Evolutionary conservation across 768 basidiomycete genomes (phyloP).

Genomic region (Leucogyrophana mollusca): DNA sequence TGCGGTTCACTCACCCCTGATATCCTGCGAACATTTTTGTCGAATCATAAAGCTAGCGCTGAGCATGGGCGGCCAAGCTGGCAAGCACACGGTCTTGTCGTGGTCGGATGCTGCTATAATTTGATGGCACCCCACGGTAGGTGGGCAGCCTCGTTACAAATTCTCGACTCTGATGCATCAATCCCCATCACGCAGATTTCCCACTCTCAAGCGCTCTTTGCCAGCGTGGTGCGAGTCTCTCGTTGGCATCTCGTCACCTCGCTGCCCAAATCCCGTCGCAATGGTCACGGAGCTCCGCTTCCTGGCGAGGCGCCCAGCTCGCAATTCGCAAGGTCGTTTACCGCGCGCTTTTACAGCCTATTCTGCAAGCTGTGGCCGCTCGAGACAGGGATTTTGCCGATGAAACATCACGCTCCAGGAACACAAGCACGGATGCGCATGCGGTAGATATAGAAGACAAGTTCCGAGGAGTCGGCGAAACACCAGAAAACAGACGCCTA

Average conservation of each 20-base stretch:
- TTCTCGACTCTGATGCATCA: slow-evolving; percentile 4
- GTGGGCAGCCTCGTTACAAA: slow-evolving; percentile 13
- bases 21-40: slow-evolving; percentile 54
- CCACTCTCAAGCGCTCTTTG: slow-evolving; percentile 42
- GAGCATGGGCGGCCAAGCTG: slow-evolving; percentile 30
- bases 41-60: slow-evolving; percentile 14
- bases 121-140: slow-evolving; percentile 55
- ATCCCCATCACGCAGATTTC: slow-evolving; percentile 42
- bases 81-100: slow-evolving; percentile 51
- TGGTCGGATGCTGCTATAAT: slow-evolving; percentile 83
- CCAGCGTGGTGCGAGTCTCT: slow-evolving; percentile 17
- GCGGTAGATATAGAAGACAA: not conserved
- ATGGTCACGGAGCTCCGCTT: slow-evolving; percentile 46
- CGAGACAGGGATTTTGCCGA: not conserved
- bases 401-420: slow-evolving; percentile 1
- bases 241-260: slow-evolving; percentile 55
- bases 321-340: slow-evolving; percentile 70
- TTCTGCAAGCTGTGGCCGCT: slow-evolving; percentile 12
- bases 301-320: slow-evolving; percentile 39
- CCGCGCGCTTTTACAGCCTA: slow-evolving; percentile 57
- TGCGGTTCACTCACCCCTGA: slow-evolving; percentile 75
- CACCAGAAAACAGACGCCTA: slow-evolving; percentile 42
- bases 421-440: slow-evolving; percentile 3
- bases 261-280: slow-evolving; percentile 68
- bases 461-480: slow-evolving; percentile 33